phyloP scores from a whole-genome alignment of 331 rosid species.

The Stylosanthes scabra region DNA sequence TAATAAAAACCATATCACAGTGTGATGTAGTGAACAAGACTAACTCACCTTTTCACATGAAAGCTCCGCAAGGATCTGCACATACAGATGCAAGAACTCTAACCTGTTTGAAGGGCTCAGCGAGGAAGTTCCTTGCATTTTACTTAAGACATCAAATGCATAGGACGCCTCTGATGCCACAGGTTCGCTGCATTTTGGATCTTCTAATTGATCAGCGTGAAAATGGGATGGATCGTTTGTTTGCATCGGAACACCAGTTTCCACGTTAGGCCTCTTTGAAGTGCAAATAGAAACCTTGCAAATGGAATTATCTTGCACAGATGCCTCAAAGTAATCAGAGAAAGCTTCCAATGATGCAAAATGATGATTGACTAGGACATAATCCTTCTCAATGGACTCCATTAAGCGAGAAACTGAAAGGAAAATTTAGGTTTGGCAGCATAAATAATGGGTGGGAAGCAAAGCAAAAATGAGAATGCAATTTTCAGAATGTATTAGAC shows the following conservation, averaged over 20 bases:
- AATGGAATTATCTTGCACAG: constrained; percentile 51
- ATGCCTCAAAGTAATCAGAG: constrained; percentile 58
- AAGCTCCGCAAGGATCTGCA: constrained; percentile 70
- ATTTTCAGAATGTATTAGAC: constrained; percentile 47
- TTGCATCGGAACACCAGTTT: constrained; percentile 41
- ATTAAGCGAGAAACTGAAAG: constrained; percentile 68
- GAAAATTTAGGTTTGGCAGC: neutral
- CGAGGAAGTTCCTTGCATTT: constrained; percentile 64
- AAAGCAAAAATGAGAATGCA: constrained; percentile 34
- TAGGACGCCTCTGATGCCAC: constrained; percentile 42
- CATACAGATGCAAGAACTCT: constrained; percentile 63
- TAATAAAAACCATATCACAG: constrained; percentile 13
- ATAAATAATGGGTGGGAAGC: constrained; percentile 19
- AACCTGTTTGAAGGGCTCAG: constrained; percentile 70
- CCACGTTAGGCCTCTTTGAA: constrained; percentile 47
- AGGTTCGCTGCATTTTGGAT: constrained; percentile 39
- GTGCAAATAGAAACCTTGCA: constrained; percentile 48
- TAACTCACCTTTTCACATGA: constrained; percentile 69
- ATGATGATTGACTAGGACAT: constrained; percentile 71
- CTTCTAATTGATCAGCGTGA: constrained; percentile 41
- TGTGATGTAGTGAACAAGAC: constrained; percentile 17
- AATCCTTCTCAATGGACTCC: constrained; percentile 84
- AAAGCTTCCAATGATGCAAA: constrained; percentile 61
- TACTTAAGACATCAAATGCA: constrained; percentile 49
- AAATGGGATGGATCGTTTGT: constrained; percentile 40